phyloP scores from a whole-genome alignment of 352 stramenopile genomes.

The Hyaloperonospora brassicae region DNA sequence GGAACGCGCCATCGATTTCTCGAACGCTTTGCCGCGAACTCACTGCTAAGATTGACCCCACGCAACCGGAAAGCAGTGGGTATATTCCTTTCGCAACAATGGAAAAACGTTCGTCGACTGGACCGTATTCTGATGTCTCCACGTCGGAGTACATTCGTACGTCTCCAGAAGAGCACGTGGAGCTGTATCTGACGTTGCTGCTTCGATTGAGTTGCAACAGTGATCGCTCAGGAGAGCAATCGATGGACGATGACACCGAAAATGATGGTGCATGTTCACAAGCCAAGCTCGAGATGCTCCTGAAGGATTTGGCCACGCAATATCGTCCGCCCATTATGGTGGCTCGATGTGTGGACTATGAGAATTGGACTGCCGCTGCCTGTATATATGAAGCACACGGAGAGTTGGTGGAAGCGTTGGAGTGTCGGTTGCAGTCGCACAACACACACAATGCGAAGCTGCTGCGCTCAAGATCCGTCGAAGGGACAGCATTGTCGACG shows the following conservation, averaged over 20 bases:
- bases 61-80: constrained; percentile 3
- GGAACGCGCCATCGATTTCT: constrained; percentile 39
- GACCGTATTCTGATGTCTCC: constrained; percentile 29
- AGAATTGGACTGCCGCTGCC: constrained; percentile 72
- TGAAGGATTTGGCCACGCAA: constrained; percentile 48
- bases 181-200: constrained; percentile 70
- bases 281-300: constrained; percentile 36
- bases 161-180: constrained; percentile 47
- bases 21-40: constrained; percentile 30
- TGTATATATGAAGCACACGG: constrained; percentile 73
- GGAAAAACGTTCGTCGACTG: constrained; percentile 8
- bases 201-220: constrained; percentile 41
- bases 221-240: constrained; percentile 3
- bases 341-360: constrained; percentile 70
- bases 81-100: background rate
- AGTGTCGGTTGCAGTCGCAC: constrained; percentile 70
- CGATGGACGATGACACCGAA: constrained; percentile 3
- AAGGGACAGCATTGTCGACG: too few species aligned
- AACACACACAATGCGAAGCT: constrained; percentile 27
- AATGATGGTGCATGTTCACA: constrained; percentile 35
- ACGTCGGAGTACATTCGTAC: constrained; percentile 39
- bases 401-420: constrained; percentile 76
- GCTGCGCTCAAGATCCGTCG: too few species aligned
- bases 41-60: constrained; percentile 40
- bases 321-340: constrained; percentile 77